Percentiles rank a stretch among this genome's conserved stretches.
Conservation (phyloP, 2,329 filamentous ascomycete genomes). For the Chalara sp. region DNA sequence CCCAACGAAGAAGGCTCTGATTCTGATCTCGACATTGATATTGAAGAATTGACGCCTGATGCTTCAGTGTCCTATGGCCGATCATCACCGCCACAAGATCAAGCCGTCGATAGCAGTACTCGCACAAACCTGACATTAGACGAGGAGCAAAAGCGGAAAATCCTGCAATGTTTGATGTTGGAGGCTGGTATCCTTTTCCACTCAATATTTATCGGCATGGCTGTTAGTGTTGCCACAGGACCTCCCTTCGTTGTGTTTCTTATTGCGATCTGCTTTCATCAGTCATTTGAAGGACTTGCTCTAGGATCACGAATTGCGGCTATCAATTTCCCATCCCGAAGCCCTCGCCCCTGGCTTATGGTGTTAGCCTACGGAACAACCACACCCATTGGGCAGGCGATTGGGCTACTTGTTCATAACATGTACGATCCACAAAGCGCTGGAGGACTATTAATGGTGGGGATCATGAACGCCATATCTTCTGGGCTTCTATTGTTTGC, state of each 20-base stretch:
- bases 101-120: too few species aligned
- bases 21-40: constrained; percentile 47
- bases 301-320: constrained; percentile 80
- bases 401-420: constrained; percentile 70
- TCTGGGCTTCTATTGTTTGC: constrained; percentile 76
- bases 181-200: constrained; percentile 83
- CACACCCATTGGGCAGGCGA: constrained; percentile 77
- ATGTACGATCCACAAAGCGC: constrained; percentile 75
- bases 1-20: constrained; percentile 34
- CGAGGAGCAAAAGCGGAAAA: constrained; percentile 57
- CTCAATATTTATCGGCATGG: constrained; percentile 82
- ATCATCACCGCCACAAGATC: constrained; percentile 16
- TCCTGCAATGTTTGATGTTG: constrained; percentile 72
- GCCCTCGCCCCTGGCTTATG: constrained; percentile 73
- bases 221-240: constrained; percentile 72
- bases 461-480: constrained; percentile 81
- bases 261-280: constrained; percentile 75
- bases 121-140: constrained; percentile 21
- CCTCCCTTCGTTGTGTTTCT: constrained; percentile 75
- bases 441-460: constrained; percentile 72
- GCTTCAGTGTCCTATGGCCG: constrained; percentile 20
- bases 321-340: constrained; percentile 68
- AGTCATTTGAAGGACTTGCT: constrained; percentile 84
- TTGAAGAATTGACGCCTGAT: constrained; percentile 7
- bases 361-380: constrained; percentile 69